Base-by-base conservation (phyloP, 345 rosid species). In the Ceriops decandra region DNA sequence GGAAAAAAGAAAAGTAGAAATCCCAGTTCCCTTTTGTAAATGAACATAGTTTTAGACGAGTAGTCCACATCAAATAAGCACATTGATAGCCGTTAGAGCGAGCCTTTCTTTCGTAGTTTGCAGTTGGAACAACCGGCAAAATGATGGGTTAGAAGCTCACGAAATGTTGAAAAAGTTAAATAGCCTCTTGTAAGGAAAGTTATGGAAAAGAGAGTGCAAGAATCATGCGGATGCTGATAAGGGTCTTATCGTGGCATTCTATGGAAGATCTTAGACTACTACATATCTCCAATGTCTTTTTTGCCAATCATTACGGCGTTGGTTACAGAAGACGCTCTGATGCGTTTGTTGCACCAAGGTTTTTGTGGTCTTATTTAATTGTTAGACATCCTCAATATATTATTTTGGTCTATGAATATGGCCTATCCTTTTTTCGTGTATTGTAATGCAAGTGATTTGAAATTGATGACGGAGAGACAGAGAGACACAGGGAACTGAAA, bases 121-220 rank as follows among this genome's bases (percentile, higher is more conserved):
- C 67, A 53, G 78, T 32, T 77, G 70, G 73, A 82, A 60, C 86
- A 72, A 87, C 83, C 88, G 59, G 74, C 84, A 75, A 61, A 53
- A 79, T 76, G 54, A 75, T 69, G 33, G 42, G 19, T 2, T 19
- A 30, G 11, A 16, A 53, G 2, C 6, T 42, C 13, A 28, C 28
- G 49, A 30, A 46, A 57, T 35, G 57, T 54, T 21, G 2, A 52
- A 57, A 10, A 20, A 62, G 11, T 24, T 22, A 9, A 9, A 26
- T 52, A 63, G 62, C 69, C 81, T 80, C 49, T 42, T 79, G 56
- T 38, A 53, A 77, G 71, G 70, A 78, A 85, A 81, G 82, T 52
- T 57, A 67, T 20, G 11, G 26, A 51, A 26, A 4, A 28, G 19
- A 1, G 46, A 3, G 24, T 2, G 2, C 2, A 10, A 22, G 4